Base-by-base conservation (phyloP, 108 stramenopile genomes). In the Fragilaria crotonensis region DNA sequence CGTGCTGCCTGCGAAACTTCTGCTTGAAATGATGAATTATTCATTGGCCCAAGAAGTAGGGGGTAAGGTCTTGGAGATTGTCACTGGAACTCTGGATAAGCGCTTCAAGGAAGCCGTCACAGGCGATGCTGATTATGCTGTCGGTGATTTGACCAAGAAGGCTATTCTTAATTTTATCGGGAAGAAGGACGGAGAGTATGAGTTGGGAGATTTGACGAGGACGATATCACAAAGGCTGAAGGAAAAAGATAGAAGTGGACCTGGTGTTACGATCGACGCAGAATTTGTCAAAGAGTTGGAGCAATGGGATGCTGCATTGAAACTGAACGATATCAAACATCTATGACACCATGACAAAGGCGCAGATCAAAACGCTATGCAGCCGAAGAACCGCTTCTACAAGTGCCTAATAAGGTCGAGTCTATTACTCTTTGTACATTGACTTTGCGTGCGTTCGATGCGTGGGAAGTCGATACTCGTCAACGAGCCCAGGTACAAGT, bases 141-240 rank as follows among this genome's bases (percentile, higher is more conserved):
- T 68, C 3, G 67, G 67, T 7, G 67, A 68, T 32, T 5, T 53
- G 5, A 68, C 67, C 4, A 60, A 53, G 33, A 41, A 59, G 18
- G 55, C 54, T 21, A 21, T 65, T 7, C n/a, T 47, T 9, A 48
- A 57, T 3, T 65, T 57, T 21, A 65, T 45, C 25, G 64, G 64
- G 22, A 65, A 65, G 36, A 47, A 65, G 21, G 30, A 33, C 26
- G 51, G 51, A 18, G 25, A 7, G 9, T 63, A 63, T 26, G 25
- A 53, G 22, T 54, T 63, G 9, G 62, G 62, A 33, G 62, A 63
- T 33, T 44, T 63, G 4, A 56, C 32, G 11, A 32, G 30, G 23
- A 5, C 54, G 19, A 22, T 56, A 4, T 29, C 54, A 3, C n/a
- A 32, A 19, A 29, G 33, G 30, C 33, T 36, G 30, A 27, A 56